A percentile compares a stretch with the other conserved stretches of the same genome.
Evolutionary conservation across 345 rosid genomes (phyloP).

Genomic region (Moricandia arvensis): DNA sequence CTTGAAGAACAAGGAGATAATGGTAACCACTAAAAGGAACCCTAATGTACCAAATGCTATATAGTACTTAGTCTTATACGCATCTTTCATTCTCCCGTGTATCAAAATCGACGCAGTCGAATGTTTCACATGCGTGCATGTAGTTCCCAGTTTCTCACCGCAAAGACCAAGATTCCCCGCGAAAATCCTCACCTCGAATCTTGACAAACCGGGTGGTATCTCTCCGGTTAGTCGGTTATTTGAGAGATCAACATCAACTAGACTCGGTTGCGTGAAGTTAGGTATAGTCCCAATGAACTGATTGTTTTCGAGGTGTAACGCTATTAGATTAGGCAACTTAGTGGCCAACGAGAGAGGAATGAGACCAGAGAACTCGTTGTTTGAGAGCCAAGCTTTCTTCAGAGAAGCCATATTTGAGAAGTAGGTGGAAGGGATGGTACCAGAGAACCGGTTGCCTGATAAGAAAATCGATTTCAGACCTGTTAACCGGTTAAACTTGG

Average conservation of each 20-base stretch:
- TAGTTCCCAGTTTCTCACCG: conserved; percentile 40
- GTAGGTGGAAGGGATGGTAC: conserved; percentile 50
- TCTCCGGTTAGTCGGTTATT: conserved; percentile 62
- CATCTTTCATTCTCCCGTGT: conserved; percentile 26
- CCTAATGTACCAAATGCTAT: conserved; percentile 42
- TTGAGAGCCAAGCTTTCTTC: conserved; percentile 62
- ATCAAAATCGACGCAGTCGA: neutral
- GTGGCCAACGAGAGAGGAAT: conserved; percentile 55
- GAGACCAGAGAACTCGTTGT: conserved; percentile 58
- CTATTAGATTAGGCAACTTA: conserved; percentile 43
- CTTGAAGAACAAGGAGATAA: conserved; percentile 30
- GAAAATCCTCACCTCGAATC: conserved; percentile 46
- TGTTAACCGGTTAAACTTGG: conserved; percentile 55
- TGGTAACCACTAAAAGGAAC: conserved; percentile 34
- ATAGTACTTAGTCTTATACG: conserved; percentile 25
- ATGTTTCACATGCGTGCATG: conserved; percentile 31
- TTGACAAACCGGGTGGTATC: conserved; percentile 51
- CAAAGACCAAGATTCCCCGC: conserved; percentile 64
- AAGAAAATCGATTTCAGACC: conserved; percentile 50
- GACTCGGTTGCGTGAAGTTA: conserved; percentile 30
- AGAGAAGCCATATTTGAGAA: conserved; percentile 50
- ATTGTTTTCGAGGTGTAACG: conserved; percentile 63
- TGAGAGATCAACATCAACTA: conserved; percentile 53
- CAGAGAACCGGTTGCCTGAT: conserved; percentile 67
- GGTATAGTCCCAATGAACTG: conserved; percentile 62